Base-by-base conservation (phyloP, 164 flowering plant genomes). In the Akebia trifoliata region DNA sequence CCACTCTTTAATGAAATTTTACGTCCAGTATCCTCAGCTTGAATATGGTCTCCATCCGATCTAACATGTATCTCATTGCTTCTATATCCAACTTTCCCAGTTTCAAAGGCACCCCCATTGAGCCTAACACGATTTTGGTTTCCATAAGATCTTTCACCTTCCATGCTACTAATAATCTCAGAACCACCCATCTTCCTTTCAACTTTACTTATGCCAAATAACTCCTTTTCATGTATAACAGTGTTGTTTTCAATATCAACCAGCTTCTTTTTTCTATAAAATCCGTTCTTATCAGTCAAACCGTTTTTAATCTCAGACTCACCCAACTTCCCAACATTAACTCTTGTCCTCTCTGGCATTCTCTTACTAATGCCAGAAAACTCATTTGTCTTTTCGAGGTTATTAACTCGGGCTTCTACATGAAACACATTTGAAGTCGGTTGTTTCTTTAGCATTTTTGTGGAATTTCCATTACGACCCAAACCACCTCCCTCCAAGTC, bases 361-460 rank as follows among this genome's bases (percentile, higher is more conserved):
- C 15, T 8, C 52, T 53, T 44, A 11, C 36, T 14, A 52, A 31
- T 32, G 17, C 24, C 4, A 31, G 58, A 50, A 21, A 52, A 52
- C 2, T 35, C 42, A 8, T 9, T 53, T n/a, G 42, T 9, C 17
- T 10, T 17, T 24, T 31, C 60, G 7, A 25, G 18, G 0, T 24
- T 31, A 18, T 40, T 42, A 31, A 40, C 50, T 21, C 38, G 57
- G 30, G n/a, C 10, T 24, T 51, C 44, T 44, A 25, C 48, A 40
- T 22, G 30, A 5, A 20, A 51, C 15, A 17, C n/a, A 18, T 67
- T 56, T 42, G 29, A 31, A 32, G 17, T 0, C 57, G 42, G 39
- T 31, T 44, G 47, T 50, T 61, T 50, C 50, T 62, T 47, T 9
- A 24, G 62, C 28, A 57, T 28, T 43, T 51, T 32, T 6, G 10